Conservation (phyloP, 106 monocot species). For the Gastrodia elata region DNA sequence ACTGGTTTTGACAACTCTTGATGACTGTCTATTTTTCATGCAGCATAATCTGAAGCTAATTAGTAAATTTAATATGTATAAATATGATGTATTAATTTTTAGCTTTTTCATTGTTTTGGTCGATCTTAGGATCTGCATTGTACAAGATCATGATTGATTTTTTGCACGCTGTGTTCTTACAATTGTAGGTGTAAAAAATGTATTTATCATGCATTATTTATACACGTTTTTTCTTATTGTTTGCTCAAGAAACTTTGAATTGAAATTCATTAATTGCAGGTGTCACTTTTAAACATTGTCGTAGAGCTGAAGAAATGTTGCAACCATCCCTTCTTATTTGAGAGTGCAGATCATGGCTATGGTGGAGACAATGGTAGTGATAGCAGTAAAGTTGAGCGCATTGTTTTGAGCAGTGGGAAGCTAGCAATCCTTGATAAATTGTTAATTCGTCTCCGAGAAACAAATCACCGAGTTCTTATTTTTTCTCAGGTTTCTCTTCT, state of each 20-base stretch:
- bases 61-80: neutral
- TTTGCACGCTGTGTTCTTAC: neutral
- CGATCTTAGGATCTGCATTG: neutral
- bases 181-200: neutral
- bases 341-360: slow-evolving; percentile 99
- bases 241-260: neutral
- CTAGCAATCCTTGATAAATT: slow-evolving; percentile 95
- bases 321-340: slow-evolving; percentile 99
- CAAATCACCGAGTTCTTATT: slow-evolving; percentile 94
- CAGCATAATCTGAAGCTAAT: neutral
- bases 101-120: neutral
- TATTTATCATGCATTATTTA: neutral
- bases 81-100: neutral
- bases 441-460: slow-evolving; percentile 62
- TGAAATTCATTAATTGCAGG: slow-evolving; percentile 39
- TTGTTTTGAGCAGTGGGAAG: slow-evolving; percentile 96
- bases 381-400: slow-evolving; percentile 86
- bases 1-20: neutral
- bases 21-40: neutral
- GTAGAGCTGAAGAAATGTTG: slow-evolving; percentile 99
- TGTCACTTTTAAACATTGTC: slow-evolving; percentile 93
- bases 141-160: neutral
- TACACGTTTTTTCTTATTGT: neutral
- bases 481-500: slow-evolving; percentile 83
- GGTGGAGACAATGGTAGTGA: slow-evolving; percentile 84